Evolutionary conservation across 257 asterid species (phyloP).

Genomic region (Dorcoceras hygrometricum): DNA sequence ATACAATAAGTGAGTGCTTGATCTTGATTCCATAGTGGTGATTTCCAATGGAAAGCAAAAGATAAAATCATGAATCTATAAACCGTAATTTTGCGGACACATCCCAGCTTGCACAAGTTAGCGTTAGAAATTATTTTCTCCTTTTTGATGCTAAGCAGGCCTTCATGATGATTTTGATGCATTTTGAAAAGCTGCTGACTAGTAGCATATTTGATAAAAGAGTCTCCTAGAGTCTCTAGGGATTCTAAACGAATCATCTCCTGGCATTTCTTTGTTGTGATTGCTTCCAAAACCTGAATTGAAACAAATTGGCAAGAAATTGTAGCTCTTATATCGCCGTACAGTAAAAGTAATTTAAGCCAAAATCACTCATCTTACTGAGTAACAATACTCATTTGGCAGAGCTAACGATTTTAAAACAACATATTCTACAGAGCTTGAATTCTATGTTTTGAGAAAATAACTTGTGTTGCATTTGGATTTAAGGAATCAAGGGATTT

Average conservation of each 20-base stretch:
- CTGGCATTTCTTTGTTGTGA: conserved; percentile 72
- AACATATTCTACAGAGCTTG: background rate
- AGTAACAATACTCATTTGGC: background rate
- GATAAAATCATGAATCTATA: background rate
- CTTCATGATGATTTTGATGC: conserved; percentile 62
- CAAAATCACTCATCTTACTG: background rate
- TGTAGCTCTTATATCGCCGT: background rate
- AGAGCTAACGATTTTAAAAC: background rate
- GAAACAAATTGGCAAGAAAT: conserved; percentile 17
- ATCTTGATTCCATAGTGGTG: background rate
- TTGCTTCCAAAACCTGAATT: conserved; percentile 75
- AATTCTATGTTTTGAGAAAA: no score
- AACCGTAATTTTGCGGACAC: conserved; percentile 64
- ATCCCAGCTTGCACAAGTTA: conserved; percentile 69
- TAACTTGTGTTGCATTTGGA: no score
- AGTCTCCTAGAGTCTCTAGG: conserved; percentile 85
- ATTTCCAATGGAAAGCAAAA: background rate
- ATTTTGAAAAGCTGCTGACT: conserved; percentile 64
- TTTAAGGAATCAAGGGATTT: no score
- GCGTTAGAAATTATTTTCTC: conserved; percentile 52
- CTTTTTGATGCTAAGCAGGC: conserved; percentile 52
- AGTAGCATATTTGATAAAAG: conserved; percentile 71
- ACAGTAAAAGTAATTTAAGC: background rate
- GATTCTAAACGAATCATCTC: conserved; percentile 75
- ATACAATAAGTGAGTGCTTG: background rate